phyloP scores from a whole-genome alignment of 495 filamentous ascomycete species.

The Cairneyella variabilis region DNA sequence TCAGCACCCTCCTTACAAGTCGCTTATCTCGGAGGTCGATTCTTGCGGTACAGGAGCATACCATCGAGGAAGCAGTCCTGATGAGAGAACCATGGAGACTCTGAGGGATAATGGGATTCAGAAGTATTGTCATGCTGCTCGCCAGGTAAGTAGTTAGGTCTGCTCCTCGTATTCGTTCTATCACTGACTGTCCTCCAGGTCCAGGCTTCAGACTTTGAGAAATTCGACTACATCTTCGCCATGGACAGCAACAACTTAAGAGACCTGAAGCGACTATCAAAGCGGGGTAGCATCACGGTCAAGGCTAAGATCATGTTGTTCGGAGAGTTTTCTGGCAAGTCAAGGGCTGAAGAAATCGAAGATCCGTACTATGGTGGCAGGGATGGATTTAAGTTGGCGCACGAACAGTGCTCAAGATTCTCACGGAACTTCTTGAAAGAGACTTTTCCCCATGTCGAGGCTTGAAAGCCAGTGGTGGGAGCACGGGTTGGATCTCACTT shows the following conservation, averaged over 20 bases:
- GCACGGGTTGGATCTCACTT: background rate
- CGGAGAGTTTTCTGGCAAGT: constrained; percentile 71
- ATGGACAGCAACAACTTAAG: constrained; percentile 83
- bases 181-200: constrained; percentile 13
- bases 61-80: constrained; percentile 67
- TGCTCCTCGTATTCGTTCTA: background rate
- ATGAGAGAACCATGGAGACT: constrained; percentile 80
- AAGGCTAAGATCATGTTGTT: constrained; percentile 71
- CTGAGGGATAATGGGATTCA: constrained; percentile 69
- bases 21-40: constrained; percentile 67
- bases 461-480: constrained; percentile 1
- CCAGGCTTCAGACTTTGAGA: constrained; percentile 63
- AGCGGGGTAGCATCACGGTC: constrained; percentile 45
- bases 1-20: constrained; percentile 45
- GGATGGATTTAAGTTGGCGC: constrained; percentile 81
- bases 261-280: constrained; percentile 59
- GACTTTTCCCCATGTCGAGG: constrained; percentile 38
- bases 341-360: constrained; percentile 66
- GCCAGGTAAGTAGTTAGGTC: constrained; percentile 51
- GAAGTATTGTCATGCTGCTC: constrained; percentile 71
- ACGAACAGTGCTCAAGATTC: constrained; percentile 77
- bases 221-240: constrained; percentile 89
- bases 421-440: constrained; percentile 53
- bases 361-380: constrained; percentile 91
- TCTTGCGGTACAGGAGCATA: constrained; percentile 87